phyloP scores from a whole-genome alignment of 192 early-diverging fungal species.

The Pilaira anomala region DNA sequence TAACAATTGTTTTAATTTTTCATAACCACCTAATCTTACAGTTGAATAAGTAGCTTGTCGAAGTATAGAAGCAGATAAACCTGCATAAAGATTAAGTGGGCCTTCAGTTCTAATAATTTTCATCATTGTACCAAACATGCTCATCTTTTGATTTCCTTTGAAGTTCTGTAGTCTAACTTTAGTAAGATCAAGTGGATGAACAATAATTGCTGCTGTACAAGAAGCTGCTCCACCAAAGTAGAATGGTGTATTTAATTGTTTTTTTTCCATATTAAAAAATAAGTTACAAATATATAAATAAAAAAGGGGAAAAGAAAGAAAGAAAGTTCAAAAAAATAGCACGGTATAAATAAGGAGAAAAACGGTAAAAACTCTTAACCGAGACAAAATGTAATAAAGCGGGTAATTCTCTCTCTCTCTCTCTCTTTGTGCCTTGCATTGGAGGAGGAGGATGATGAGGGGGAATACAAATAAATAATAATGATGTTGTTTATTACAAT shows the following conservation, averaged over 20 bases:
- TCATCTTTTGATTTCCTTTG: slow-evolving; percentile 51
- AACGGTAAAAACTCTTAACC: no score
- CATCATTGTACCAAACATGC: slow-evolving; percentile 72
- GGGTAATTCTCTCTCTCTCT: neutral
- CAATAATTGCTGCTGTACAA: slow-evolving; percentile 57
- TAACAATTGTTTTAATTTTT: slow-evolving; percentile 58
- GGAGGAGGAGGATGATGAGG: no score
- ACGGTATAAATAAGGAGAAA: neutral
- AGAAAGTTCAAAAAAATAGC: neutral
- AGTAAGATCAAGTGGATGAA: slow-evolving; percentile 81
- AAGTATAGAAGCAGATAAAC: slow-evolving; percentile 68
- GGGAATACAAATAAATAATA: no score
- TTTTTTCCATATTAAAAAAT: neutral
- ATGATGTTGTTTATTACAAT: no score
- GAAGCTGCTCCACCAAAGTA: slow-evolving; percentile 50
- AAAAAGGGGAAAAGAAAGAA: neutral
- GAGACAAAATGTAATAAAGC: neutral
- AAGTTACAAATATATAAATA: neutral
- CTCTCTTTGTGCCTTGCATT: no score
- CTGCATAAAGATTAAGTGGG: slow-evolving; percentile 62
- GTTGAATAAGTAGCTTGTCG: slow-evolving; percentile 82
- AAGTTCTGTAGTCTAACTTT: slow-evolving; percentile 92
- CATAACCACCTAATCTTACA: slow-evolving; percentile 75
- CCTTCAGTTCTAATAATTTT: slow-evolving; percentile 70
- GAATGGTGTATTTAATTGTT: slow-evolving; percentile 22